Evolutionary conservation across 129 eudicot species (phyloP), one percentile per base, ranked within the genome.

Genomic region (Apium graveolens): DNA sequence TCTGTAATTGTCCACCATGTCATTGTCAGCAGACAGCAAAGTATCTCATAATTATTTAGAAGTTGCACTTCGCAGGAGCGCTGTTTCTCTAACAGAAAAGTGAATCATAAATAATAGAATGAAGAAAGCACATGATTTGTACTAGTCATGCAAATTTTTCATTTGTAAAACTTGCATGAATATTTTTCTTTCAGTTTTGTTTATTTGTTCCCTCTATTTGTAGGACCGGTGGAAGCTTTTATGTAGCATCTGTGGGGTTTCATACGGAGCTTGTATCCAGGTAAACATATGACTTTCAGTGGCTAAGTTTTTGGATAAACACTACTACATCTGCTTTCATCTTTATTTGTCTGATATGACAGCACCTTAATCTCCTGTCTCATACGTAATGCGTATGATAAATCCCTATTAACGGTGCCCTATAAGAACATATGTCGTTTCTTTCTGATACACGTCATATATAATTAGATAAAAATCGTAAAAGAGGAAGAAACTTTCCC

Each of bases 261-360:
- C 97, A 34, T 87, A 92, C 89, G 99, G 99, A 85, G 99, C 99
- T 55, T 96, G 99, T 81, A 96, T 96, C 74, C 99, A 96, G 97
- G 99, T 89, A 81, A 77, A 62, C 78, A 76, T 81, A 12, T 83
- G 49, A 60, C 27, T 82, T 66, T 62, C 75, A 75, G 4, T 79
- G 79, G 24, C 24, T 21, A 71, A 35, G 63, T 11, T 53, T 74
- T 80, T 65, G 34, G 48, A 70, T 17, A 1, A 55, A 21, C 27
- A 76, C 0, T 24, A 70, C 21, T 14, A 20, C 37, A 21, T 18
- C 73, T 66, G 74, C 75, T 43, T 45, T 24, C 27, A 10, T 26
- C 14, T 27, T 55, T 24, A 21, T 17, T 5, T 55, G n/a, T 57
- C 29, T 57, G 7, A 7, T 43, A 57, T n/a, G 66, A 63, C 17